Evolutionary conservation across 2,329 filamentous ascomycete species (phyloP).

Genomic region (Aspergillus sp.): DNA sequence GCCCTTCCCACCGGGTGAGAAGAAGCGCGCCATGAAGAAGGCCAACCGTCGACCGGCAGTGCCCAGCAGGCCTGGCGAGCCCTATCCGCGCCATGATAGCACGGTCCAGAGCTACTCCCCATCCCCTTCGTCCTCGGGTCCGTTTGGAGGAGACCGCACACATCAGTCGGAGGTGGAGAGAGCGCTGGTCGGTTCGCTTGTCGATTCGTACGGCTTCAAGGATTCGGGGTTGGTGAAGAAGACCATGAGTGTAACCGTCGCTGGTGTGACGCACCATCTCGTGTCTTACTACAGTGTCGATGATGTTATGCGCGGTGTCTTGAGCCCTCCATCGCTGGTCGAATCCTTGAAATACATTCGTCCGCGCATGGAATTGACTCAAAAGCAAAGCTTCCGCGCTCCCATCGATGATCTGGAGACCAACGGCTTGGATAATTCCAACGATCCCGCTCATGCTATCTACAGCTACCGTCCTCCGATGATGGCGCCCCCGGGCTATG

Average conservation of each 20-base stretch:
- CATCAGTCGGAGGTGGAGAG: slow-evolving; percentile 46
- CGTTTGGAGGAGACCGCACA: slow-evolving; percentile 31
- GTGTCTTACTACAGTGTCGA: slow-evolving; percentile 83
- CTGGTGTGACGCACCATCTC: slow-evolving; percentile 72
- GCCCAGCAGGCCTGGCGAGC: slow-evolving; percentile 45
- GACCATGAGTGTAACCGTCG: slow-evolving; percentile 73
- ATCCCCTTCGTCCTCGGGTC: slow-evolving; percentile 26
- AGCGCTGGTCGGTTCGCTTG: slow-evolving; percentile 68
- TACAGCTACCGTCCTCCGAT: slow-evolving; percentile 38
- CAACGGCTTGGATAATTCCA: slow-evolving; percentile 30
- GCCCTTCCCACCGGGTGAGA: slow-evolving; percentile 73
- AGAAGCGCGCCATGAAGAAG: slow-evolving; percentile 75
- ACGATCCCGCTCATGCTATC: slow-evolving; percentile 31
- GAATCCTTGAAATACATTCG: slow-evolving; percentile 44
- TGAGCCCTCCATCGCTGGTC: slow-evolving; percentile 54
- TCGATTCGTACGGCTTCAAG: slow-evolving; percentile 89
- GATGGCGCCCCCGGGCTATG: slow-evolving; percentile 29
- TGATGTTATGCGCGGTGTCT: slow-evolving; percentile 60
- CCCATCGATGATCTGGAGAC: slow-evolving; percentile 56
- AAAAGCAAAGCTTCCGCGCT: slow-evolving; percentile 59
- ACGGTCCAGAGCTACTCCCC: slow-evolving; percentile 36
- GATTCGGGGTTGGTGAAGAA: slow-evolving; percentile 79
- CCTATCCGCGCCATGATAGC: slow-evolving; percentile 41
- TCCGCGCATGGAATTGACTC: slow-evolving; percentile 53
- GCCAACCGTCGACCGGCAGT: slow-evolving; percentile 43